A percentile compares a stretch with the other conserved stretches of the same genome.
These are phyloP conservation scores for Casaregolazyma lundiana DNA, from an alignment of 1,139 yeast genomes.

Conservation along the genomic window DNA sequence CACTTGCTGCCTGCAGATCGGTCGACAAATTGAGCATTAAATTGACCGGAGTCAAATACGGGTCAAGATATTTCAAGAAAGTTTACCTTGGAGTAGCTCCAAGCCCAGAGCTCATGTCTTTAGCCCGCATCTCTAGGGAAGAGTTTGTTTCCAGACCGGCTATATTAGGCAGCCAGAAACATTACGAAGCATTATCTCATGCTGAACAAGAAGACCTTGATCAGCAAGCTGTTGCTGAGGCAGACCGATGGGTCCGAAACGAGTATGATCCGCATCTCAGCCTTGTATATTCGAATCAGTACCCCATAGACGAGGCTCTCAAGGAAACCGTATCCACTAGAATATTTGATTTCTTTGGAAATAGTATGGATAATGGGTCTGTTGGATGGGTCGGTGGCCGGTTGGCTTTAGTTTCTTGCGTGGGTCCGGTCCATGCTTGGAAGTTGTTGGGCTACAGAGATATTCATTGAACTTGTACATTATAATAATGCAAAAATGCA, in stretches of 20 bases:
- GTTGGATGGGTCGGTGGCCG: constrained; percentile 64
- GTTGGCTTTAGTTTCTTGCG: constrained; percentile 64
- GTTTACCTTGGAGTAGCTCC: constrained; percentile 54
- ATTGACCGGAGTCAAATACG: constrained; percentile 33
- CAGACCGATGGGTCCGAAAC: constrained; percentile 49
- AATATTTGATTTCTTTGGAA: constrained; percentile 61
- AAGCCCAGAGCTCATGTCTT: constrained; percentile 55
- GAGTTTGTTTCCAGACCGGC: constrained; percentile 48
- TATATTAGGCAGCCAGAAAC: constrained; percentile 27
- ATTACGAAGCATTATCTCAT: constrained; percentile 27
- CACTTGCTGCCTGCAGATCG: constrained; percentile 54
- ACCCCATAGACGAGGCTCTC: constrained; percentile 67
- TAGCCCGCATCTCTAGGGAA: constrained; percentile 68
- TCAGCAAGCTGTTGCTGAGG: constrained; percentile 29
- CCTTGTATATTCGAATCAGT: constrained; percentile 59
- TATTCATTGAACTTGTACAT: constrained; percentile 13
- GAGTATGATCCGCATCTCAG: constrained; percentile 74
- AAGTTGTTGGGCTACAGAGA: constrained; percentile 49
- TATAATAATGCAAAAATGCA: not conserved
- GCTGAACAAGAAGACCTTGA: constrained; percentile 24
- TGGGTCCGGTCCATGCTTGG: constrained; percentile 75
- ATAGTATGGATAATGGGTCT: constrained; percentile 39
- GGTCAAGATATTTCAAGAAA: constrained; percentile 52
- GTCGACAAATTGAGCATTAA: constrained; percentile 32
- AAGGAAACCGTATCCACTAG: constrained; percentile 66